Evolutionary conservation across 108 stramenopile species (phyloP), one percentile per base, ranked within the genome.

Genomic region (Seminavis robusta): DNA sequence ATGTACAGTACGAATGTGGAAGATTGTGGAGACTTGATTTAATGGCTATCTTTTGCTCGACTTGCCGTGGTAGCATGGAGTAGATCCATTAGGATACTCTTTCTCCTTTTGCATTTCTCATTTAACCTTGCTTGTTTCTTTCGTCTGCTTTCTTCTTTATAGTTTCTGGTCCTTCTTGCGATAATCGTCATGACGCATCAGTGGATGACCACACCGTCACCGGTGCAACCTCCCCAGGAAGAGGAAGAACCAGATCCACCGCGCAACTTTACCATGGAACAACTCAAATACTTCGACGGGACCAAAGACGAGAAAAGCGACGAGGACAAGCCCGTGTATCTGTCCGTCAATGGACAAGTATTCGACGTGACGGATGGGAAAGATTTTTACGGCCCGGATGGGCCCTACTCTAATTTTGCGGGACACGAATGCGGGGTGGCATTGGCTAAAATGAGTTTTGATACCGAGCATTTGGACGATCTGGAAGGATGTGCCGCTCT

Each of bases 361-460:
- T 98, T 95, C 65, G 96, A 98, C 70, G 94, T 94, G 15, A 83
- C 90, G 4, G 70, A 83, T 16, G 95, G 88, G 33, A 65, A 86
- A 15, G 76, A 95, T 42, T 95, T 92, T 61, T 98, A 98, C 58
- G 96, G 96, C 19, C 90, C 91, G 3, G 94, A 67, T 6, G 95
- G 95, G 9, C 84, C 89, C 1, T 98, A 98, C 63, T 89, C 82
- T 65, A 32, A 71, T 10, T 98, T 98, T 69, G 93, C 96, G 5
- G 98, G 98, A n/a, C 81, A 86, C 41, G 98, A 98, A 50, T 94
- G 94, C 55, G 92, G 94, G 9, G 83, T 76, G 15, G 94, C 94
- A 7, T 71, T 98, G 50, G 96, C 98, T 13, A 95, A 87, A 51
- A 92, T 95, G 82, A 84, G 82, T 41, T 94, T 98, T 62, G 95